These are phyloP conservation scores for Irpex rosettiformis DNA, from an alignment of 1,284 basidiomycete genomes.

Conservation along the genomic window DNA sequence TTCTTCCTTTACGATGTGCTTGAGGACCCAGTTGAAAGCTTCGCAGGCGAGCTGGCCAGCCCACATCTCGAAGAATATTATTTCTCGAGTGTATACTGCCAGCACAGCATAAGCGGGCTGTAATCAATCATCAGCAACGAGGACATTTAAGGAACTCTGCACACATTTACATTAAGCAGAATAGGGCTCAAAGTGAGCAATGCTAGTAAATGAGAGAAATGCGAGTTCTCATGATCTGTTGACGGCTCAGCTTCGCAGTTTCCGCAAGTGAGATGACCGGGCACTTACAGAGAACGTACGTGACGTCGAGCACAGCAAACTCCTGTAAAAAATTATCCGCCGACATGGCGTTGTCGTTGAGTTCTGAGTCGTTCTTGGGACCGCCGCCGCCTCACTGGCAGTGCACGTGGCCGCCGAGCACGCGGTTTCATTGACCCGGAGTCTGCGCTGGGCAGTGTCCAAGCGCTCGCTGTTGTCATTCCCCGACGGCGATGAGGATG, in stretches of 20 bases:
- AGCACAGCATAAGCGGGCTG: conserved; percentile 79
- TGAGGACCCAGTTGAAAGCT: conserved; percentile 67
- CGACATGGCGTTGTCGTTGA: conserved; percentile 1
- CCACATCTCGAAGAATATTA: conserved; percentile 80
- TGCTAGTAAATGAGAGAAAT: conserved; percentile 59
- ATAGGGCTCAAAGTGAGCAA: conserved; percentile 74
- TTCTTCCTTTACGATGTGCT: conserved; percentile 64
- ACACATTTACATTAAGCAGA: conserved; percentile 60
- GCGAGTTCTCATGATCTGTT: conserved; percentile 65
- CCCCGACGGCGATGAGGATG: too few species aligned
- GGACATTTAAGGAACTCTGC: background rate
- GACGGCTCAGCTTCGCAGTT: background rate
- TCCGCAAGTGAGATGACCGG: conserved; percentile 5
- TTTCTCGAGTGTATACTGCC: conserved; percentile 73
- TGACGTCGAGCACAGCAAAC: conserved; percentile 46
- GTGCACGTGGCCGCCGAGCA: background rate
- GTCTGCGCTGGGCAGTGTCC: too few species aligned
- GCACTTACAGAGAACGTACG: conserved; percentile 62
- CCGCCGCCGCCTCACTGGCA: too few species aligned
- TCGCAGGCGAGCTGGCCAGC: conserved; percentile 76
- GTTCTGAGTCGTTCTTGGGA: background rate
- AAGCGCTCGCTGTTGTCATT: too few species aligned
- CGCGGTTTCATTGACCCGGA: background rate
- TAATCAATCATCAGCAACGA: background rate
- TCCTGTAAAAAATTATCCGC: conserved; percentile 2